Evolutionary conservation across 352 stramenopile genomes (phyloP), one percentile per base, ranked within the genome.

Genomic region (Thraustotheca clavata): DNA sequence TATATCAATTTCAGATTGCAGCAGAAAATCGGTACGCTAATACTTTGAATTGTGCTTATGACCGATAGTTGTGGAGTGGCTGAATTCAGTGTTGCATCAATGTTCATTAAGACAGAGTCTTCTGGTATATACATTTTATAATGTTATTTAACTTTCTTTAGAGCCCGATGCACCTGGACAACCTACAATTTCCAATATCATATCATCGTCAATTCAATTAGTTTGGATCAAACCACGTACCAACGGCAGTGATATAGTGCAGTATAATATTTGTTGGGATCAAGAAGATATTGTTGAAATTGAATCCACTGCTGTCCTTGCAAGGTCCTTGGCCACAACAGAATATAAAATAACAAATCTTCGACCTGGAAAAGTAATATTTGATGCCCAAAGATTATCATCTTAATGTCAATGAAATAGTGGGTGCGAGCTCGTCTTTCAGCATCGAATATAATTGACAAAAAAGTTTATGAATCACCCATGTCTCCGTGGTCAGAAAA

Each of bases 1-100:
- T 91, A 18, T 91, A 91, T 46, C 79, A 89, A 49, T 91, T 91
- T 48, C 71, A 79, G 18, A 75, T 83, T 18, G 82, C 79, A 11
- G 77, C 78, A 26, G 75, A 82, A 35, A 91, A 91, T 54, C 75
- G 78, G 55, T 63, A 22, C 18, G 35, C 16, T 31, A 22, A 20
- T 33, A 43, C 16, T 54, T 14, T 24, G 4, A n/a, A 49, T 55
- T 54, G 6, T 8, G 34, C 20, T 12, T 54, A 6, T 16, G 38
- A 39, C 29, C 22, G 52, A 9, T 59, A 63, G 55, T 0, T 89
- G 82, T 35, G 82, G 79, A 4, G 20, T 84, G 0, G 79, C 71
- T 3, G 73, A 76, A 27, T 89, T 87, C 59, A 88, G 76, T n/a
- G 69, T 69, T 1, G 62, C 81, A 40, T 87, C 76, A 18, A 79